Percentiles rank a stretch among this genome's conserved stretches.
phyloP scores from a whole-genome alignment of 2,329 filamentous ascomycete genomes.

The Fonsecaea monophora region DNA sequence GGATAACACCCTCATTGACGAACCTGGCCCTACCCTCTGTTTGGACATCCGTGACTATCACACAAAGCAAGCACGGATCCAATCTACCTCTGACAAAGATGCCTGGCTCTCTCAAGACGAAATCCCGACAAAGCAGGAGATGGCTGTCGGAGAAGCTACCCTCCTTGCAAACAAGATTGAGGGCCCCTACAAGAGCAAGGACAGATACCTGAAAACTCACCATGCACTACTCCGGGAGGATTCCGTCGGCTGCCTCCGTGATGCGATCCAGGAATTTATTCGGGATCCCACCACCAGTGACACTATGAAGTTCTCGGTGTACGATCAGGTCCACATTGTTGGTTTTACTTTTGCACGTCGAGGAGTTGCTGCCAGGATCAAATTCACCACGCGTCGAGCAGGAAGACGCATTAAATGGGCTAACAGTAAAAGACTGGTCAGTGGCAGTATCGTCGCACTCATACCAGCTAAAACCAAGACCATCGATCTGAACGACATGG shows the following conservation, averaged over 20 bases:
- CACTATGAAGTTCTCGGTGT: constrained; percentile 65
- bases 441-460: constrained; percentile 63
- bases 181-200: constrained; percentile 65
- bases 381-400: constrained; percentile 72
- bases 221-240: constrained; percentile 81
- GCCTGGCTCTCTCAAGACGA: constrained; percentile 50
- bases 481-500: constrained; percentile 60
- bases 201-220: constrained; percentile 73
- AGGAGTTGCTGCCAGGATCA: constrained; percentile 71
- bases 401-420: constrained; percentile 73
- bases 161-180: constrained; percentile 62
- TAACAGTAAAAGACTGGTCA: constrained; percentile 64
- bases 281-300: constrained; percentile 64
- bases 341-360: constrained; percentile 68
- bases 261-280: constrained; percentile 66
- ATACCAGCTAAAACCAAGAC: constrained; percentile 67
- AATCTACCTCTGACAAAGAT: constrained; percentile 41
- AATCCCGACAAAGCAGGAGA: constrained; percentile 50
- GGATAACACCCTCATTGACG: constrained; percentile 8
- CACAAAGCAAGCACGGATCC: constrained; percentile 42
- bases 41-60: constrained; percentile 38
- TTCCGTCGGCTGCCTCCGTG: constrained; percentile 70
- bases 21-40: constrained; percentile 32
- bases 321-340: constrained; percentile 72
- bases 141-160: constrained; percentile 44